A percentile compares a stretch with the other conserved stretches of the same genome.
phyloP scores from a whole-genome alignment of 176 grass and related monocot genomes.

The Calamus simplicifolius region DNA sequence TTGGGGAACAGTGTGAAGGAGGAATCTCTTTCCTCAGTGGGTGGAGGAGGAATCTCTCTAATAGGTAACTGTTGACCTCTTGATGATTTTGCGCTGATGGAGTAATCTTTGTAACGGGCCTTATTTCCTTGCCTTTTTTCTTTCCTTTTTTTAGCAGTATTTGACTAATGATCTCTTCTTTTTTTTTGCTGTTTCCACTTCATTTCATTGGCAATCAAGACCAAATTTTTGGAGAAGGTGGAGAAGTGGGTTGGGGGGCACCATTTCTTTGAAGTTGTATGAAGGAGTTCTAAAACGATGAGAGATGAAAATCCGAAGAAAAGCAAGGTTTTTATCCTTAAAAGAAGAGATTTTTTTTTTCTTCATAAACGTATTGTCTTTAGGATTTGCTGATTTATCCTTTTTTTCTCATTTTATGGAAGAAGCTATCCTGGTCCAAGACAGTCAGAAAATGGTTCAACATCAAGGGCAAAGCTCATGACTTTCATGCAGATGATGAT shows the following conservation, averaged over 20 bases:
- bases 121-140: background rate
- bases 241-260: background rate
- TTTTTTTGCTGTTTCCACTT: background rate
- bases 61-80: background rate
- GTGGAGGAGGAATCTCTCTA: background rate
- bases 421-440: slow-evolving; percentile 91
- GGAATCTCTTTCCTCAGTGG: background rate
- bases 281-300: slow-evolving; percentile 65
- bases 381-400: slow-evolving; percentile 24
- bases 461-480: slow-evolving; percentile 71
- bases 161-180: slow-evolving; percentile 10
- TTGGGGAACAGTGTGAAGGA: background rate
- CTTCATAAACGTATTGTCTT: slow-evolving; percentile 11
- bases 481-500: slow-evolving; percentile 62
- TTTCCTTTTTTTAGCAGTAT: slow-evolving; percentile 1
- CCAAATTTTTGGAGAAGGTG: background rate
- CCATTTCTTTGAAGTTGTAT: slow-evolving; percentile 23
- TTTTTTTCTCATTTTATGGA: slow-evolving; percentile 12
- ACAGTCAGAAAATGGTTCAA: slow-evolving; percentile 96
- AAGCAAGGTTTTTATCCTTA: slow-evolving; percentile 59
- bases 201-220: background rate
- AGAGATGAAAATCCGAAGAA: slow-evolving; percentile 64
- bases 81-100: background rate
- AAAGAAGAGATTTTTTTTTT: slow-evolving; percentile 6
- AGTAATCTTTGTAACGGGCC: background rate